phyloP scores from a whole-genome alignment of 2,329 filamentous ascomycete species.

The Amylocarpus encephaloides region DNA sequence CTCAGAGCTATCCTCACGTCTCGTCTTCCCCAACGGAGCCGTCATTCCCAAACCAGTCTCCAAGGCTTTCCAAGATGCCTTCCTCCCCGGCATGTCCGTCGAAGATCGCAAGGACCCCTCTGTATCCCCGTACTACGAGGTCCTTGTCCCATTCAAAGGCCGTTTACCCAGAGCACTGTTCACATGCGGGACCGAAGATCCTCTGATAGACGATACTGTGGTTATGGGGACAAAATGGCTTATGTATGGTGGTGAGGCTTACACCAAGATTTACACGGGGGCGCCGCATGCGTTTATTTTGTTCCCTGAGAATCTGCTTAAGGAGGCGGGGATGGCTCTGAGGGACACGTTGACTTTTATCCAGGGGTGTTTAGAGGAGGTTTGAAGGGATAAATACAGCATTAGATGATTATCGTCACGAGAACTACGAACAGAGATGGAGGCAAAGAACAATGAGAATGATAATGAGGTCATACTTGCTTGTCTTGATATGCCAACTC shows the following conservation, averaged over 20 bases:
- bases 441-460: too few species aligned
- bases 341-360: slow-evolving; percentile 17
- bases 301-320: slow-evolving; percentile 13
- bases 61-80: slow-evolving; percentile 39
- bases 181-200: slow-evolving; percentile 47
- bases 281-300: slow-evolving; percentile 45
- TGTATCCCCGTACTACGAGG: slow-evolving; percentile 45
- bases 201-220: slow-evolving; percentile 45
- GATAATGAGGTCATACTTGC: too few species aligned
- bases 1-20: slow-evolving; percentile 36
- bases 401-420: too few species aligned
- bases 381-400: not conserved
- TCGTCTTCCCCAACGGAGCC: slow-evolving; percentile 17
- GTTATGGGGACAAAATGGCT: slow-evolving; percentile 50
- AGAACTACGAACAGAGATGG: too few species aligned
- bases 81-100: slow-evolving; percentile 37
- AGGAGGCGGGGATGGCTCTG: slow-evolving; percentile 15
- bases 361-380: slow-evolving; percentile 3
- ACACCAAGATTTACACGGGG: slow-evolving; percentile 48
- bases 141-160: slow-evolving; percentile 33
- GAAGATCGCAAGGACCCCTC: slow-evolving; percentile 38
- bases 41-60: slow-evolving; percentile 43
- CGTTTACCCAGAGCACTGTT: slow-evolving; percentile 48
- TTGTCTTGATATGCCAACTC: too few species aligned
- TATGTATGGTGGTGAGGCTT: slow-evolving; percentile 42